Base-by-base conservation (phyloP, 2,329 filamentous ascomycete species). In the Fusarium sp. region DNA sequence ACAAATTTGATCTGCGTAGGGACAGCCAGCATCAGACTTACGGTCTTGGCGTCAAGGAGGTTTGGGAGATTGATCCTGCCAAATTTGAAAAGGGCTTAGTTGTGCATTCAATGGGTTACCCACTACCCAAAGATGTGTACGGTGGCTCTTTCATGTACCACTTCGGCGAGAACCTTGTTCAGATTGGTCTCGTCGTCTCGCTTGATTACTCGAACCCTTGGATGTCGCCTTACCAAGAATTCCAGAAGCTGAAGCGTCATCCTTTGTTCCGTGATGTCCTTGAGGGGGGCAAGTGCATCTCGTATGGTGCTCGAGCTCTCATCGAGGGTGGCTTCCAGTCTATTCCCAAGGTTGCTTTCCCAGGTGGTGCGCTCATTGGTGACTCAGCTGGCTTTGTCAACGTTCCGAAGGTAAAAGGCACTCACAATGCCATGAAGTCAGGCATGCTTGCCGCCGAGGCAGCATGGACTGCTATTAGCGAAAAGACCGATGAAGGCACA, bases 121-220 rank as follows among this genome's bases (percentile, higher is more conserved):
- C 96, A 25, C 84, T 99, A 47, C 90, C 94, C 20, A 90, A 87
- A 76, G 92, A 98, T 79, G 96, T 95, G 13, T 99, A 99, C 80
- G 96, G 96, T 74, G 96, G 96, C 73, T 94, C 93, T n/a, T 99
- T 94, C 91, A 95, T 99, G 93, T 99, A 99, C 80, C 96, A 99
- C 82, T 99, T 98, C 82, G 96, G 95, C 41, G 95, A 99, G 77
- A 99, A 98, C 82, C 89, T 98, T 77, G 95, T 99, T 67, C 94
- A 91, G 74, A 87, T 99, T 62, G 96, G 96, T 29, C 86, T 98
- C 22, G 96, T 99, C 15, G 93, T 97, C 41, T 95, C 95, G 29
- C 88, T 99, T 59, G 96, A 99, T 85, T 99, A 99, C 81, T 88
- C 93, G 45, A 99, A 99, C 83, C 96, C 96, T 1, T 99, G 95